Percentiles rank a stretch among this genome's conserved stretches.
Evolutionary conservation across 2,329 filamentous ascomycete species (phyloP).

Genomic region (Aspergillus awamori): DNA sequence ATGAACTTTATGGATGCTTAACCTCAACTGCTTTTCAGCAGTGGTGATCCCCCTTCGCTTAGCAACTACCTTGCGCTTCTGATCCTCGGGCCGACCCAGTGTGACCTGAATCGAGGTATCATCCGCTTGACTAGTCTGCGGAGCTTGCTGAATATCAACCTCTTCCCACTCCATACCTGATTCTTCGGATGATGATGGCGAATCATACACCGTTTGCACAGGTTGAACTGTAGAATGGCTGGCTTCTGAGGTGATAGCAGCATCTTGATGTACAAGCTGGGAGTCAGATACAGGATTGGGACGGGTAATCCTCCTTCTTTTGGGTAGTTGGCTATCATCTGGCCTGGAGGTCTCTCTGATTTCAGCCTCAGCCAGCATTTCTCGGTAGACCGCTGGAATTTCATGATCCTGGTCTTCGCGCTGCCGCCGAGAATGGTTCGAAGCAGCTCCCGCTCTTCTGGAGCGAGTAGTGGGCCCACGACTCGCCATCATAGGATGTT

Average conservation of each 20-base stretch:
- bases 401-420: conserved; percentile 26
- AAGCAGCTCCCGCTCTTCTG: conserved; percentile 17
- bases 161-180: conserved; percentile 68
- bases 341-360: conserved; percentile 32
- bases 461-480: conserved; percentile 22
- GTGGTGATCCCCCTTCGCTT: conserved; percentile 58
- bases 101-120: conserved; percentile 42
- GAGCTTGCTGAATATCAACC: conserved; percentile 49
- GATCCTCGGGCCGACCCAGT: conserved; percentile 35
- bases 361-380: conserved; percentile 47
- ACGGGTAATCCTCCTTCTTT: conserved; percentile 43
- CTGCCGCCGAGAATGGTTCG: conserved; percentile 14
- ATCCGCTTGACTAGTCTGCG: conserved; percentile 24
- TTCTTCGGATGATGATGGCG: conserved; percentile 57
- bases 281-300: conserved; percentile 19
- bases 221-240: conserved; percentile 17
- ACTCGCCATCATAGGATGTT: not conserved
- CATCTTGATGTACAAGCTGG: conserved; percentile 17
- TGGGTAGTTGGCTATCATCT: conserved; percentile 35
- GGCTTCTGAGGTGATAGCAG: conserved; percentile 8
- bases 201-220: conserved; percentile 41
- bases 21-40: conserved; percentile 62
- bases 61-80: conserved; percentile 27
- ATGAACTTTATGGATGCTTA: conserved; percentile 85
- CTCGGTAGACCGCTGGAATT: conserved; percentile 43